Percentiles rank a stretch among this genome's conserved stretches.
Evolutionary conservation across 495 filamentous ascomycete species (phyloP).

Genomic region (Amniculicola lignicola): DNA sequence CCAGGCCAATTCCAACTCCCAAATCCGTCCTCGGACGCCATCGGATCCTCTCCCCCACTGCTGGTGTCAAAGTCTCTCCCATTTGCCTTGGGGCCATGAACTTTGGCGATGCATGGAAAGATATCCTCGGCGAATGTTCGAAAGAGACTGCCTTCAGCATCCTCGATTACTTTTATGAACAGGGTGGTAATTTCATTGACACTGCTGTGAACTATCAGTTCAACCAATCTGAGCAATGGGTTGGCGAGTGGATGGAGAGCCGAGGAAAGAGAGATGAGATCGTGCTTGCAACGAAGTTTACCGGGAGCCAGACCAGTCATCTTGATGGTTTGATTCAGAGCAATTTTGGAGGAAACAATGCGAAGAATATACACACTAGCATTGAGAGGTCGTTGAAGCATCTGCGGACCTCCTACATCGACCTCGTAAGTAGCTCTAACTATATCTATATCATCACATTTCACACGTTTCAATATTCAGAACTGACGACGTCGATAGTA

Average conservation of each 20-base stretch:
- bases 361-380: slow-evolving; percentile 56
- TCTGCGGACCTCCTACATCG: slow-evolving; percentile 64
- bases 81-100: slow-evolving; percentile 61
- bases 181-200: slow-evolving; percentile 78
- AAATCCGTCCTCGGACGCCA: slow-evolving; percentile 55
- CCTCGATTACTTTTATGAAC: slow-evolving; percentile 62
- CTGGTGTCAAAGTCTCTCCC: slow-evolving; percentile 60
- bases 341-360: slow-evolving; percentile 57
- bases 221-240: slow-evolving; percentile 66
- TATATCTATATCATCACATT: too few species aligned
- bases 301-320: slow-evolving; percentile 36
- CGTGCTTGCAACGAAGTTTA: slow-evolving; percentile 73
- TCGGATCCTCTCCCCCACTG: slow-evolving; percentile 57
- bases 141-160: slow-evolving; percentile 62
- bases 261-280: slow-evolving; percentile 55
- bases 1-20: slow-evolving; percentile 53
- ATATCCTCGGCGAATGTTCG: slow-evolving; percentile 55
- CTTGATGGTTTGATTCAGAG: slow-evolving; percentile 50
- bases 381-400: slow-evolving; percentile 57
- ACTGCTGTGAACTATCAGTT: slow-evolving; percentile 69
- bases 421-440: slow-evolving; percentile 41
- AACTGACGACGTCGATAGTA: slow-evolving; percentile 23
- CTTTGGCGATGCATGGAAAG: slow-evolving; percentile 55
- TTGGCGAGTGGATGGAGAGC: slow-evolving; percentile 73
- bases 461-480: too few species aligned